These are phyloP conservation scores for Trichoderma sp. DNA, from an alignment of 2,329 filamentous ascomycete species.

Conservation along the genomic window DNA sequence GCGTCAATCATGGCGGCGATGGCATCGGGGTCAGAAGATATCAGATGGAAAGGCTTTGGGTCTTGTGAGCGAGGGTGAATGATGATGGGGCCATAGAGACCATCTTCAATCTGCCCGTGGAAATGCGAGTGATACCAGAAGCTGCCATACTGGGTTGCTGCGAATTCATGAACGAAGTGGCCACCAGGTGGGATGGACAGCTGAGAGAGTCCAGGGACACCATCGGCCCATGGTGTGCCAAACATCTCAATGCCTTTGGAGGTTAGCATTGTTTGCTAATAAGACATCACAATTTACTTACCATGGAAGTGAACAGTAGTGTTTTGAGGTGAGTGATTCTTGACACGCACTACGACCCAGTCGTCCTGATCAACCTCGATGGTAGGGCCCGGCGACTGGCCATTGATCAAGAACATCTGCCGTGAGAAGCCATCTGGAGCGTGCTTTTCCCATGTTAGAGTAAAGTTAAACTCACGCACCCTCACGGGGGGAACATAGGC, in stretches of 20 bases:
- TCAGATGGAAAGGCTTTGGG: conserved; percentile 48
- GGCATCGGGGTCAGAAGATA: conserved; percentile 35
- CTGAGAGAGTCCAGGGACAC: conserved; percentile 56
- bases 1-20: conserved; percentile 48
- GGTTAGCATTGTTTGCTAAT: neutral
- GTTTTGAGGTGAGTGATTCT: conserved; percentile 47
- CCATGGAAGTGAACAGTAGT: conserved; percentile 52
- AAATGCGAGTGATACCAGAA: conserved; percentile 62
- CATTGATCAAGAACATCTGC: conserved; percentile 53
- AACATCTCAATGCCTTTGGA: conserved; percentile 45
- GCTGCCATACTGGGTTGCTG: conserved; percentile 54
- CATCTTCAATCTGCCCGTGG: conserved; percentile 56
- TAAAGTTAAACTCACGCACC: conserved; percentile 27
- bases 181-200: conserved; percentile 46
- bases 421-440: conserved; percentile 45
- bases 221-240: conserved; percentile 58
- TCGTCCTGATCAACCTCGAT: conserved; percentile 54
- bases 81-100: conserved; percentile 55
- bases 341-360: conserved; percentile 42
- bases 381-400: conserved; percentile 59
- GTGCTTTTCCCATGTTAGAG: conserved; percentile 37
- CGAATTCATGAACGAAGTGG: conserved; percentile 53
- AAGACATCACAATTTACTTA: conserved; percentile 16
- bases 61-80: conserved; percentile 39
- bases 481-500: neutral